Base-by-base conservation (phyloP, 352 stramenopile species). In the Pythium aphanidermatum region DNA sequence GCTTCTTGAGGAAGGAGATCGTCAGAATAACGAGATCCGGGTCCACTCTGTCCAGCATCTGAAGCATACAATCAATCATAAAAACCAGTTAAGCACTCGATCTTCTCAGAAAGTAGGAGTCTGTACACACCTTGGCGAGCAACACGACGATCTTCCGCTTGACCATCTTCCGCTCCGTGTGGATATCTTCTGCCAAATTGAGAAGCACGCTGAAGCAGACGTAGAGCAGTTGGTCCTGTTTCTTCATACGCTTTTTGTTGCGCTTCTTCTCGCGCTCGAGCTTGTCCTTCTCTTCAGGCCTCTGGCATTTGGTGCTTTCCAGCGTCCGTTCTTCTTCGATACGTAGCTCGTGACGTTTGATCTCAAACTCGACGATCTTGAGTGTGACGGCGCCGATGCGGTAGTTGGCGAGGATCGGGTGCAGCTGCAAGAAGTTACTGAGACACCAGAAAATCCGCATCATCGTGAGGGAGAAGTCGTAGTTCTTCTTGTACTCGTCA, bases 361-460 rank as follows among this genome's bases (percentile, higher is more conserved):
- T 72, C 65, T 98, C 92, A 31, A 97, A 96, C 45, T 97, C 86
- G 48, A 98, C 70, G 45, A 97, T 92, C 64, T 96, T 96, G 43
- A 98, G 78, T 30, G 88, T 96, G 37, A 97, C 79, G 24, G 86
- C 81, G 32, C 95, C 95, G 14, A 98, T 96, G 26, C 87, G 84
- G 61, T 98, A 96, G 58, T 94, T 98, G 40, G 70, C 74, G 25
- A 98, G 68, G 40, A 96, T 83, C 20, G 75, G 64, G 51, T 98
- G 95, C 46, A 98, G 89, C 63, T 98, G 88, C 38, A 95, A 57
- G 51, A 97, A 96, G 67, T 96, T 97, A 44, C 87, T 97, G 51
- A 98, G 96, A 45, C 87, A 92, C 63, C 92, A 95, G 54, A 98
- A 98, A 42, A 97, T 87, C 51, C 95, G 83, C 71, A 97, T 87